Conservation (phyloP, 352 stramenopile species). For the Blastocystis sp. region DNA sequence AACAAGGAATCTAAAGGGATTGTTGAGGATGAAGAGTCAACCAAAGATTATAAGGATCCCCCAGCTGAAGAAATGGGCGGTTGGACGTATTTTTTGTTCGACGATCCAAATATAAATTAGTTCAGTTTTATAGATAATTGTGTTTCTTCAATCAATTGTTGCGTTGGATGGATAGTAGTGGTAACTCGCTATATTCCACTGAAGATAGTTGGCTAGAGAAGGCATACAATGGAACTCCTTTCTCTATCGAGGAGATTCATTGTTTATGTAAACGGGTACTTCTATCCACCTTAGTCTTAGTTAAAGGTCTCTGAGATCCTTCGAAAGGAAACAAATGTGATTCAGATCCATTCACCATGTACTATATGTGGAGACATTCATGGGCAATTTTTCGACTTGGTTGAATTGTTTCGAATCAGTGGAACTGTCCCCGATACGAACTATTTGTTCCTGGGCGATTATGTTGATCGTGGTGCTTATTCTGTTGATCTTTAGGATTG, state of each 20-base stretch:
- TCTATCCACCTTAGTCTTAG: neutral
- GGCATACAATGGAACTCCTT: neutral
- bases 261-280: neutral
- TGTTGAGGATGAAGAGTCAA: no score
- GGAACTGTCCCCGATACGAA: conserved; percentile 81
- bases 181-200: neutral
- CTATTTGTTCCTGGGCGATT: conserved; percentile 94
- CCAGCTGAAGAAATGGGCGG: no score
- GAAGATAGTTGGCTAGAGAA: neutral
- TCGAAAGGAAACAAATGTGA: conserved; percentile 97
- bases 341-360: conserved; percentile 93
- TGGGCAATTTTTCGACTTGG: conserved; percentile 92
- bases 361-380: conserved; percentile 91
- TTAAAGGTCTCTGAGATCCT: conserved; percentile 84
- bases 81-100: no score
- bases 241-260: neutral
- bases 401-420: conserved; percentile 86
- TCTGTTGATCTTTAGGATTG: conserved; percentile 80
- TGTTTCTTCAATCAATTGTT: neutral
- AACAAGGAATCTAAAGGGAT: no score
- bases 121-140: neutral
- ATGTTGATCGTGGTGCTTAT: conserved; percentile 91
- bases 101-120: no score
- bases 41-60: no score
- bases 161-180: neutral